These are phyloP conservation scores for Chaetomium tenue DNA, from an alignment of 495 filamentous ascomycete species.

Conservation along the genomic window DNA sequence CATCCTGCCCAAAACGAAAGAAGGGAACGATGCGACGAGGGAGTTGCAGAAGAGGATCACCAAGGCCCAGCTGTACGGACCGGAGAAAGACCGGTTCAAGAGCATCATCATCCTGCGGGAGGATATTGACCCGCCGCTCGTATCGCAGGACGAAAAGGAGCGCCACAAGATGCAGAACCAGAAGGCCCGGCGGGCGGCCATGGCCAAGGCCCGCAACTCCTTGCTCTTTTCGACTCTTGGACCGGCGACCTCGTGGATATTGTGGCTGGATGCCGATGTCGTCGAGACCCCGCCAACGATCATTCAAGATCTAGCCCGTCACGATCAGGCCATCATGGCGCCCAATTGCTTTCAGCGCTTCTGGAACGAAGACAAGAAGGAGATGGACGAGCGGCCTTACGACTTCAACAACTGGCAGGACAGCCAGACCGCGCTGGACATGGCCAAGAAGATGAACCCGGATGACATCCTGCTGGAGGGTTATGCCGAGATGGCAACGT, in stretches of 20 bases:
- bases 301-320: conserved; percentile 87
- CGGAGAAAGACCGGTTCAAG: conserved; percentile 78
- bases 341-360: conserved; percentile 95
- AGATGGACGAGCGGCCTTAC: conserved; percentile 75
- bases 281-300: conserved; percentile 80
- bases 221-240: conserved; percentile 96
- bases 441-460: conserved; percentile 72
- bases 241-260: conserved; percentile 89
- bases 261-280: conserved; percentile 94
- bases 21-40: conserved; percentile 77
- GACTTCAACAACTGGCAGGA: conserved; percentile 98
- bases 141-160: conserved; percentile 80
- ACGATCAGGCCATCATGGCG: conserved; percentile 84
- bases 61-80: conserved; percentile 72
- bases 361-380: conserved; percentile 66
- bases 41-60: conserved; percentile 80
- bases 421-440: conserved; percentile 66
- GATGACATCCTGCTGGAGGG: conserved; percentile 95
- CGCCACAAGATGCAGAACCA: conserved; percentile 88
- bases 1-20: conserved; percentile 86
- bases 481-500: conserved; percentile 88
- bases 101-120: conserved; percentile 91
- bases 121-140: conserved; percentile 82
- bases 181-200: conserved; percentile 79
- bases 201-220: conserved; percentile 90